These are phyloP conservation scores for Macadamia tetraphylla DNA, from an alignment of 164 flowering plant genomes.

Conservation along the genomic window DNA sequence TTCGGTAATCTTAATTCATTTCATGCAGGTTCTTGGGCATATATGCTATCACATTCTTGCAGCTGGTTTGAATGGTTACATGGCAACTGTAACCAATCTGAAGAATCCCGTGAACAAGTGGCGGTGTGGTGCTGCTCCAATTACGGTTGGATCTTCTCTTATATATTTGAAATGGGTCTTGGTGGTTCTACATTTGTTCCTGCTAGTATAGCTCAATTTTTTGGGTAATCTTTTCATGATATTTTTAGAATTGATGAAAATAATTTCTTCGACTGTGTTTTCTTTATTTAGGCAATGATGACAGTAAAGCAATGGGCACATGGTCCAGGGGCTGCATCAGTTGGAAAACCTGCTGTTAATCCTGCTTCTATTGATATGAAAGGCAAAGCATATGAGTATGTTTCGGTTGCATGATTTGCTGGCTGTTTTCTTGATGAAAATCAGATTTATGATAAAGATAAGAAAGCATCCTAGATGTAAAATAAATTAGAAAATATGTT, in stretches of 20 bases:
- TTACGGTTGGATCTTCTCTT: slow-evolving; percentile 45
- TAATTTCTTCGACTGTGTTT: background rate
- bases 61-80: slow-evolving; percentile 93
- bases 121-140: slow-evolving; percentile 97
- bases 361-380: slow-evolving; percentile 87
- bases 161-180: too few relatives aligned
- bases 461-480: too few relatives aligned
- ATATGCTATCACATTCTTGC: slow-evolving; percentile 89
- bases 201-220: background rate
- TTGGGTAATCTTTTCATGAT: background rate
- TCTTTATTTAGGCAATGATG: slow-evolving; percentile 74
- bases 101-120: slow-evolving; percentile 92
- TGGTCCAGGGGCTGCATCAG: slow-evolving; percentile 54
- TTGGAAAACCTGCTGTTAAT: slow-evolving; percentile 88
- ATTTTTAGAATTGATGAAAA: background rate
- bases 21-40: slow-evolving; percentile 89
- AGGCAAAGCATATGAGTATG: slow-evolving; percentile 95
- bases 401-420: slow-evolving; percentile 4
- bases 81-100: slow-evolving; percentile 93
- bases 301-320: slow-evolving; percentile 79
- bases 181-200: background rate
- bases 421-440: too few relatives aligned
- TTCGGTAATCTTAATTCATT: background rate
- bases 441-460: too few relatives aligned
- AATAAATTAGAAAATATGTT: too few relatives aligned